phyloP scores from a whole-genome alignment of 2,329 filamentous ascomycete genomes.

The Rhytidhysteron rufulum region DNA sequence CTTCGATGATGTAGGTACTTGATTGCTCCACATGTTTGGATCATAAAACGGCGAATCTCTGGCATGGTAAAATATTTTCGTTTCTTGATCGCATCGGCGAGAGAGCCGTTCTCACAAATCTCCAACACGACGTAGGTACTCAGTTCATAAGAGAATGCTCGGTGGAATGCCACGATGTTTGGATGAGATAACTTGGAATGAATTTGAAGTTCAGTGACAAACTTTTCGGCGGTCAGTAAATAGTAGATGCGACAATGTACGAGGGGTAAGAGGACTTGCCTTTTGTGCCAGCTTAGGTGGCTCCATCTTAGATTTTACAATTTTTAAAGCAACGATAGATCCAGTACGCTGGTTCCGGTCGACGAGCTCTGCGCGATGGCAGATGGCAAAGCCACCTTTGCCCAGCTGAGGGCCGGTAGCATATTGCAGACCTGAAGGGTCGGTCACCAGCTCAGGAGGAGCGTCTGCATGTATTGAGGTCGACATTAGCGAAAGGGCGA shows the following conservation, averaged over 20 bases:
- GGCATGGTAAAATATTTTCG: constrained; percentile 87
- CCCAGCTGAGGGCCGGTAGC: constrained; percentile 70
- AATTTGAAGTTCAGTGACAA: constrained; percentile 84
- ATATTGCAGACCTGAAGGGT: constrained; percentile 69
- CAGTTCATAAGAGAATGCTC: constrained; percentile 84
- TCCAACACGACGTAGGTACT: constrained; percentile 94
- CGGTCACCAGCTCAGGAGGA: constrained; percentile 56
- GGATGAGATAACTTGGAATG: constrained; percentile 97
- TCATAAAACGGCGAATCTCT: constrained; percentile 87
- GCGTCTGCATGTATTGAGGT: constrained; percentile 48
- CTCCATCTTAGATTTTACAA: constrained; percentile 76
- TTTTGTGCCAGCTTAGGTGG: constrained; percentile 80
- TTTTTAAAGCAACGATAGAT: constrained; percentile 72
- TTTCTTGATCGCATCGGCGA: constrained; percentile 97
- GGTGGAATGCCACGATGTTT: constrained; percentile 92
- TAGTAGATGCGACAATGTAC: constrained; percentile 57
- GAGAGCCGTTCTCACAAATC: constrained; percentile 88
- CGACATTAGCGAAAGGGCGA: constrained; percentile 28
- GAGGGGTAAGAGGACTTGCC: constrained; percentile 43
- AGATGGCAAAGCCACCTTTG: constrained; percentile 80
- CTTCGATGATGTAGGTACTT: constrained; percentile 97
- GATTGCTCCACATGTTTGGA: constrained; percentile 93
- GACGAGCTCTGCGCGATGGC: constrained; percentile 67
- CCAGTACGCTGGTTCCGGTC: constrained; percentile 54
- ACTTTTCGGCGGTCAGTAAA: constrained; percentile 39